Evolutionary conservation across 1,284 basidiomycete species (phyloP), one percentile per base, ranked within the genome.

Genomic region (Ustilago tritici): DNA sequence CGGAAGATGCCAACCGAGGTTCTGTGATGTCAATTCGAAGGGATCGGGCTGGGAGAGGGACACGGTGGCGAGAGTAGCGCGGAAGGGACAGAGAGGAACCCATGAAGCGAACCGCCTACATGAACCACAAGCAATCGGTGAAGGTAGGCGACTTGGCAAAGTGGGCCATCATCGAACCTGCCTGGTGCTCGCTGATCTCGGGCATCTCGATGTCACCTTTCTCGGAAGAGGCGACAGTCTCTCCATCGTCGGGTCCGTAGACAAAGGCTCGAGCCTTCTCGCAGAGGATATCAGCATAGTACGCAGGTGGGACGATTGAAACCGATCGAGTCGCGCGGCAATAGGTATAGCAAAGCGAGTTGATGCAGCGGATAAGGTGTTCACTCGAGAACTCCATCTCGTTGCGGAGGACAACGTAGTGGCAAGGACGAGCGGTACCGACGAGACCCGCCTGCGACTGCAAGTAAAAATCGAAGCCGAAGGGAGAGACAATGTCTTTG

Each of bases 231-330:
- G 43, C 61, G 2, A 73, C 67, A 19, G 56, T 60, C 23, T 40
- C 47, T 10, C 68, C 57, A 19, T 70, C 77, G 34, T 85, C 84
- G 56, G 85, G 85, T 32, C 61, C 77, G 63, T 87, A 87, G 10
- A 87, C 81, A 58, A 87, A 82, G 57, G 84, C 82, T 23, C 88
- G 81, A 19, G 83, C 86, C 76, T 87, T 87, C 50, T 84, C 85
- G 19, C 86, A 86, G 49, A 88, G 83, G 31, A 88, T 79, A 85
- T 88, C 87, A 36, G 87, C 87, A 61, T 88, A 88, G 82, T 87
- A 88, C 3, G 86, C 87, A 17, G 86, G 84, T 0, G 87, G 87
- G 3, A 87, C 76, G 46, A 84, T 74, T 8, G 86, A 87, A 19
- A 88, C 87, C 1, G 87, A 80, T 32, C 86, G 82, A 6, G 87